phyloP scores from a whole-genome alignment of 2,329 filamentous ascomycete species.

The Achaetomium macrosporum region DNA sequence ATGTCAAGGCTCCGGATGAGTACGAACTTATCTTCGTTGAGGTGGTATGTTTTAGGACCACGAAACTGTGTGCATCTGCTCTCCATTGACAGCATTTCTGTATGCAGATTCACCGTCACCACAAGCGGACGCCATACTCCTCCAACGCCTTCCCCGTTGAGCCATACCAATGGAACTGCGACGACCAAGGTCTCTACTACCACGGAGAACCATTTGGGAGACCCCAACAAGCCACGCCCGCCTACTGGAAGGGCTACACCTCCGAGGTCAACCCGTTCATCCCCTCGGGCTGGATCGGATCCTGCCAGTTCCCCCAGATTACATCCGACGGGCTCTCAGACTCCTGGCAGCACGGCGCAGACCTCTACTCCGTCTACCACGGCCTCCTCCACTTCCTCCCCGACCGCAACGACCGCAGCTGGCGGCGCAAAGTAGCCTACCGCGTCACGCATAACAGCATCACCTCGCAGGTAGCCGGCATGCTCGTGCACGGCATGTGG shows the following conservation, averaged over 20 bases:
- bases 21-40: constrained; percentile 71
- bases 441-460: constrained; percentile 79
- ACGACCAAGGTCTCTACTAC: constrained; percentile 63
- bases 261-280: constrained; percentile 61
- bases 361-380: constrained; percentile 71
- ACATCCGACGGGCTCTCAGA: constrained; percentile 66
- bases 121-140: constrained; percentile 77
- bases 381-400: constrained; percentile 64
- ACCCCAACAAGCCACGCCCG: constrained; percentile 35
- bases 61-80: too few relatives aligned
- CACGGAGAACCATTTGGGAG: constrained; percentile 52
- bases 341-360: constrained; percentile 68
- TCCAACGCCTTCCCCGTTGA: constrained; percentile 72
- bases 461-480: constrained; percentile 72
- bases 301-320: constrained; percentile 78
- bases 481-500: constrained; percentile 69
- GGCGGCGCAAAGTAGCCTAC: constrained; percentile 48
- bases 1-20: constrained; percentile 46
- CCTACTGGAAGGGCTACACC: constrained; percentile 61
- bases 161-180: constrained; percentile 65
- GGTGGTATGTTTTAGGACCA: constrained; percentile 45
- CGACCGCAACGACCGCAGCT: constrained; percentile 34
- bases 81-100: too few relatives aligned
- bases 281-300: constrained; percentile 62
- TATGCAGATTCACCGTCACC: constrained; percentile 63